Evolutionary conservation across 2,329 filamentous ascomycete genomes (phyloP).

Genomic region (Gnomoniopsis smithogilvyi): DNA sequence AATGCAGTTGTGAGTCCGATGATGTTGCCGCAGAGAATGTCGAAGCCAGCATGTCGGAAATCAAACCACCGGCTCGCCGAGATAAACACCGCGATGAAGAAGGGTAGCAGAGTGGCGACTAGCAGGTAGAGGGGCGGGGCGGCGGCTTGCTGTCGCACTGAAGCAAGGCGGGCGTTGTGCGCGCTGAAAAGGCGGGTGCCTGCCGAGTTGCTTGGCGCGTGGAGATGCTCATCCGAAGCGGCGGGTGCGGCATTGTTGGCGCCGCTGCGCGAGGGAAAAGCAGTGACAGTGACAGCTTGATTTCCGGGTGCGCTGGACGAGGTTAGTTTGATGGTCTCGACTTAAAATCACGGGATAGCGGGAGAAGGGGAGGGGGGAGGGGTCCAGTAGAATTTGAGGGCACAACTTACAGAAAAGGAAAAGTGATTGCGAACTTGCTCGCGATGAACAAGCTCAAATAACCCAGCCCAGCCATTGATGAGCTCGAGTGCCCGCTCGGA

Average conservation of each 20-base stretch:
- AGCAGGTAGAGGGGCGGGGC: constrained; percentile 81
- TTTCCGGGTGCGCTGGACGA: constrained; percentile 31
- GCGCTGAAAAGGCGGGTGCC: constrained; percentile 29
- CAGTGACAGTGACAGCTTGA: constrained; percentile 53
- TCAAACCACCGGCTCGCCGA: constrained; percentile 83
- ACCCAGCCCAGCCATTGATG: constrained; percentile 73
- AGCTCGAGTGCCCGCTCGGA: constrained; percentile 72
- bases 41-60: constrained; percentile 88
- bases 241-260: constrained; percentile 24
- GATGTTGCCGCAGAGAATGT: constrained; percentile 80
- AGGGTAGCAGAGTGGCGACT: constrained; percentile 65
- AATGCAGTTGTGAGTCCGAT: constrained; percentile 71
- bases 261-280: constrained; percentile 67
- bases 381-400: background rate
- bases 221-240: constrained; percentile 23
- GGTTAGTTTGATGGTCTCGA: background rate
- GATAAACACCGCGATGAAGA: constrained; percentile 75
- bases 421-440: constrained; percentile 72
- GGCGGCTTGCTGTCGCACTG: constrained; percentile 69
- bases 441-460: constrained; percentile 87
- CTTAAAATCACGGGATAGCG: background rate
- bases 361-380: too few relatives aligned
- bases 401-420: constrained; percentile 56
- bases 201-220: constrained; percentile 26
- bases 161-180: constrained; percentile 39